Base-by-base conservation (phyloP, 108 stramenopile genomes). In the Cyclotella kingstonii region DNA sequence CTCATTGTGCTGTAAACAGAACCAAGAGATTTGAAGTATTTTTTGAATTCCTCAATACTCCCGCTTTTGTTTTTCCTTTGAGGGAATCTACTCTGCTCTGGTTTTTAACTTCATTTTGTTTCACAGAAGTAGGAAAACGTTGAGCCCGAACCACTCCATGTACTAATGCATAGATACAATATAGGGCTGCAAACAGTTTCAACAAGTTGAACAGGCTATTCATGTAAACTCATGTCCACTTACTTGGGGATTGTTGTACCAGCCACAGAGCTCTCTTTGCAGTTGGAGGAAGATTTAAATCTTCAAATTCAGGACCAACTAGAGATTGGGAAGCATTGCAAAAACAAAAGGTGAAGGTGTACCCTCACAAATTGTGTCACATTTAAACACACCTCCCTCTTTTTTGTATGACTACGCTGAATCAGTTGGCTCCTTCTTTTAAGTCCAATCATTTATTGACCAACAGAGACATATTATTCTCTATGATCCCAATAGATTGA, bases 381-480 rank as follows among this genome's bases (percentile, higher is more conserved):
- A 61, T 18, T 66, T 46, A 48, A 58, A 73, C 2, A 64, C 64
- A 48, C 66, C 64, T 15, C 57, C 72, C 50, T 73, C 65, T 43
- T 36, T 43, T 36, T 73, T 66, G 72, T 66, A 73, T 10, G 56
- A 39, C 66, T 73, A 5, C 57, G 1, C 0, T 50, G 55, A 17
- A 54, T 57, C 38, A 64, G 33, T 12, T 40, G 41, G 34, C 49
- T 45, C 14, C 33, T 46, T 25, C 56, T 65, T 27, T 73, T 36
- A 19, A 72, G 65, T 2, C 63, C 54, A 40, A 74, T 40, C 0
- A 58, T 74, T 52, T 67, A 57, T 53, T 74, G 58, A 43, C 67
- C 65, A 42, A 59, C 23, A 19, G 60, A 11, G 0, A 69, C 68
- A 29, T 22, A 40, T 25, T n/a, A n/a, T 69, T 61, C 44, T 58